Evolutionary conservation across 176 grass and related monocot genomes (phyloP).

Genomic region (Zea luxurians): DNA sequence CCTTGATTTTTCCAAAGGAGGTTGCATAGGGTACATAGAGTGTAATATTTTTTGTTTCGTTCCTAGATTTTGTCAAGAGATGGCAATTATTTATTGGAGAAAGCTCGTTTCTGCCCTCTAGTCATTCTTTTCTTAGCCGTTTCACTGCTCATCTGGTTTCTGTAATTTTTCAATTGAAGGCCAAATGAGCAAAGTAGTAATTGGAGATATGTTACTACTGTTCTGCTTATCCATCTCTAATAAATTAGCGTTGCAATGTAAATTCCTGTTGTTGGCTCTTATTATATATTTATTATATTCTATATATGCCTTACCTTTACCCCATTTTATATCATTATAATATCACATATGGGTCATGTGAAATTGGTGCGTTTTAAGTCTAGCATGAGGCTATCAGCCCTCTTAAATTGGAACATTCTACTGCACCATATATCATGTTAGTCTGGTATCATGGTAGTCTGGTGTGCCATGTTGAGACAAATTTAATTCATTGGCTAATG

Average conservation of each 20-base stretch:
- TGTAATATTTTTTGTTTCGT: slow-evolving; percentile 65
- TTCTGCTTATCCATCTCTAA: slow-evolving; percentile 38
- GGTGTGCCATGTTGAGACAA: neutral
- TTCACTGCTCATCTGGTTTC: slow-evolving; percentile 93
- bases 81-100: slow-evolving; percentile 63
- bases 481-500: neutral
- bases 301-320: neutral
- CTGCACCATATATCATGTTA: neutral
- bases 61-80: slow-evolving; percentile 61
- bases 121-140: slow-evolving; percentile 54
- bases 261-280: slow-evolving; percentile 27
- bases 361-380: slow-evolving; percentile 2
- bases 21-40: slow-evolving; percentile 79
- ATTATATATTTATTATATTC: slow-evolving; percentile 8
- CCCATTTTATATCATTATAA: neutral
- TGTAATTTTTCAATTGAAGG: slow-evolving; percentile 99
- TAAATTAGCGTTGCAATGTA: slow-evolving; percentile 50
- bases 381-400: neutral
- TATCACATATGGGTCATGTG: neutral
- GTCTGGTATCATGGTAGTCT: neutral
- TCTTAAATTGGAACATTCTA: neutral
- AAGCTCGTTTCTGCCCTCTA: slow-evolving; percentile 48
- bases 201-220: slow-evolving; percentile 43
- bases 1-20: slow-evolving; percentile 63
- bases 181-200: slow-evolving; percentile 62